A percentile compares a stretch with the other conserved stretches of the same genome.
Conservation (phyloP, 768 basidiomycete genomes). For the Hygrocybe coccinea region DNA sequence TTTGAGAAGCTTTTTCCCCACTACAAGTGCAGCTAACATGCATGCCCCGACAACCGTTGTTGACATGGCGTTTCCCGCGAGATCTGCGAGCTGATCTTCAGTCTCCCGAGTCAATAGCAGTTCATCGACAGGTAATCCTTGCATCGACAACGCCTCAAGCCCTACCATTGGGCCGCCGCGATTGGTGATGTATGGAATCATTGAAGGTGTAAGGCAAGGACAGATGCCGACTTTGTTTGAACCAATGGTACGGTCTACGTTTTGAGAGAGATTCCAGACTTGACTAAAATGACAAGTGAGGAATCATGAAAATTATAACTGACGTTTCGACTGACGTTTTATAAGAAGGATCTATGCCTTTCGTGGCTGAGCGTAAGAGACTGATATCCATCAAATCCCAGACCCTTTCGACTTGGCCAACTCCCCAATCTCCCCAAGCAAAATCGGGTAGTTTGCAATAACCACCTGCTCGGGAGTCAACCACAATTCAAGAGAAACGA, state of each 20-base stretch:
- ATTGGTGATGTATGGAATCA: constrained; percentile 95
- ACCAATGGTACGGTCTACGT: constrained; percentile 87
- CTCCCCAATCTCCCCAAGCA: constrained; percentile 91
- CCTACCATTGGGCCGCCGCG: constrained; percentile 96
- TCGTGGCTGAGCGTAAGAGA: constrained; percentile 71
- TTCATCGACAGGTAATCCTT: constrained; percentile 90
- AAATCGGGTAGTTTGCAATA: constrained; percentile 83
- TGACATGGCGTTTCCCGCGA: constrained; percentile 97
- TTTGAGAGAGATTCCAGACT: constrained; percentile 96
- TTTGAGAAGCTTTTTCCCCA: constrained; percentile 62
- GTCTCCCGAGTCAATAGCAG: constrained; percentile 87
- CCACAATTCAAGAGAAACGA: not conserved
- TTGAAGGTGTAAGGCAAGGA: constrained; percentile 90
- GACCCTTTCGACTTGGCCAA: constrained; percentile 89
- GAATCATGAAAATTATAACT: not conserved
- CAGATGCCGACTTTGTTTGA: constrained; percentile 79
- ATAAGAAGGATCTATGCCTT: constrained; percentile 79
- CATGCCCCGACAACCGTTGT: constrained; percentile 92
- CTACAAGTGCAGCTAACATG: constrained; percentile 75
- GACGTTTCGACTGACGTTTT: constrained; percentile 66
- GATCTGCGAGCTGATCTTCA: constrained; percentile 88
- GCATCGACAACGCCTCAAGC: constrained; percentile 86
- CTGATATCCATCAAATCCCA: constrained; percentile 95
- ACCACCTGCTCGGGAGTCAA: constrained; percentile 48
- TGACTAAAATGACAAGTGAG: constrained; percentile 43